These are phyloP conservation scores for Monosporascus sp. DNA, from an alignment of 2,329 filamentous ascomycete genomes.

Conservation along the genomic window DNA sequence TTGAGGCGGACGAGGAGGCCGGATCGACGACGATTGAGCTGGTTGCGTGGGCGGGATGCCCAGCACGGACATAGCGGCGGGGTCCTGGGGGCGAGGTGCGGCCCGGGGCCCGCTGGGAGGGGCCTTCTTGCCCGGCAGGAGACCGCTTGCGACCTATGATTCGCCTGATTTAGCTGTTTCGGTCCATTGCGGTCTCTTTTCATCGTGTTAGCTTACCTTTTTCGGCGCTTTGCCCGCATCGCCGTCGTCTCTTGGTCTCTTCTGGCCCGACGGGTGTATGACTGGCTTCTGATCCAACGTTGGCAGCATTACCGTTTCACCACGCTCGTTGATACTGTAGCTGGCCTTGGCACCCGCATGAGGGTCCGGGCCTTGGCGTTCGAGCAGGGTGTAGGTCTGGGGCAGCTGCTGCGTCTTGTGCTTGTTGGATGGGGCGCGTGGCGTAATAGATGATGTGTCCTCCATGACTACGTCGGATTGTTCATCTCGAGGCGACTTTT, in stretches of 20 bases:
- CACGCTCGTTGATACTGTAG: slow-evolving; percentile 25
- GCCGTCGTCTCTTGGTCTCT: slow-evolving; percentile 19
- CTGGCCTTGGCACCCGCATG: slow-evolving; percentile 4
- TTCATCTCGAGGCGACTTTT: neutral
- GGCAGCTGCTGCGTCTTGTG: slow-evolving; percentile 20
- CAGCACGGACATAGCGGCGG: slow-evolving; percentile 25
- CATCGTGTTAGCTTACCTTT: slow-evolving; percentile 16
- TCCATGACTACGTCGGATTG: slow-evolving; percentile 23
- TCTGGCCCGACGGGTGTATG: slow-evolving; percentile 25
- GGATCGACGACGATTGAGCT: slow-evolving; percentile 3
- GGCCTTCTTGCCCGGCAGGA: slow-evolving; percentile 8
- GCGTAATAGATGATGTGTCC: slow-evolving; percentile 13
- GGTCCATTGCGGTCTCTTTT: neutral
- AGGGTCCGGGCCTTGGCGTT: slow-evolving; percentile 10
- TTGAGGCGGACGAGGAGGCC: slow-evolving; percentile 6
- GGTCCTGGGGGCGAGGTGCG: slow-evolving; percentile 23
- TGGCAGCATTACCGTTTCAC: slow-evolving; percentile 18
- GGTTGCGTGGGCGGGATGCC: slow-evolving; percentile 13
- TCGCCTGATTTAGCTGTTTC: slow-evolving; percentile 7
- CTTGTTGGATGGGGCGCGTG: slow-evolving; percentile 11
- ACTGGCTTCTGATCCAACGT: slow-evolving; percentile 20
- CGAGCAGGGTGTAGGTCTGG: slow-evolving; percentile 22
- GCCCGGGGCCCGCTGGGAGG: slow-evolving; percentile 22
- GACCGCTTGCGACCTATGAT: slow-evolving; percentile 16
- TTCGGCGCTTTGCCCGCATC: slow-evolving; percentile 21